These are phyloP conservation scores for Aspergillus sp. DNA, from an alignment of 2,329 filamentous ascomycete species.

Conservation along the genomic window DNA sequence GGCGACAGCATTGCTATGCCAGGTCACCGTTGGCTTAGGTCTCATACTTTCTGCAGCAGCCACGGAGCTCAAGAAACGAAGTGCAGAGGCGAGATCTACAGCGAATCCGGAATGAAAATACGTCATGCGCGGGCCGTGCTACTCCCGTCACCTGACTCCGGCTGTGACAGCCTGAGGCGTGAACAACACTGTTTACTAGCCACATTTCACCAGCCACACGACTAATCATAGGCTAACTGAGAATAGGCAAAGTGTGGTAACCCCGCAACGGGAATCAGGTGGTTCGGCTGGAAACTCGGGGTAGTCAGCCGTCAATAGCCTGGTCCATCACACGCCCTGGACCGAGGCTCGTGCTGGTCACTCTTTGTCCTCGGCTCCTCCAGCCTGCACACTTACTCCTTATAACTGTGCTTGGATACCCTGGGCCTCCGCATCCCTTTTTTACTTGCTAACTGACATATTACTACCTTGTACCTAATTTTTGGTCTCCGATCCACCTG, in stretches of 20 bases:
- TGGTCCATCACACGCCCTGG: neutral
- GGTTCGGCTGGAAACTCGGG: constrained; percentile 6
- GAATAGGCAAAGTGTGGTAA: too few relatives aligned
- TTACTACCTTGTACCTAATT: neutral
- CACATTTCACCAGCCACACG: too few relatives aligned
- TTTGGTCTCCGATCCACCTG: constrained; percentile 10
- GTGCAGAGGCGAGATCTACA: constrained; percentile 4
- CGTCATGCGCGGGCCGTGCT: constrained; percentile 9
- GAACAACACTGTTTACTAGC: neutral
- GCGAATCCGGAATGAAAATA: constrained; percentile 5
- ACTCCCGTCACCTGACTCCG: constrained; percentile 11
- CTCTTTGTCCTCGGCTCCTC: constrained; percentile 17
- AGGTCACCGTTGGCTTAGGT: constrained; percentile 2
- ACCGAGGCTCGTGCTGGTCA: constrained; percentile 19
- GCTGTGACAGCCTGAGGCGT: neutral
- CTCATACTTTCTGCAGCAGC: constrained; percentile 14
- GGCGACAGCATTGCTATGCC: constrained; percentile 17
- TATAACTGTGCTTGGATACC: constrained; percentile 15
- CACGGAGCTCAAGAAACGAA: neutral
- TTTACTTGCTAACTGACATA: neutral
- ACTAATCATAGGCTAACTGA: too few relatives aligned
- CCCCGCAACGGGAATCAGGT: constrained; percentile 6
- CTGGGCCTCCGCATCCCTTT: neutral
- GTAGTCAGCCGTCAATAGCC: neutral
- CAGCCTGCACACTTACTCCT: neutral